phyloP scores from a whole-genome alignment of 495 filamentous ascomycete species.

The Talaromyces trachyspermus region DNA sequence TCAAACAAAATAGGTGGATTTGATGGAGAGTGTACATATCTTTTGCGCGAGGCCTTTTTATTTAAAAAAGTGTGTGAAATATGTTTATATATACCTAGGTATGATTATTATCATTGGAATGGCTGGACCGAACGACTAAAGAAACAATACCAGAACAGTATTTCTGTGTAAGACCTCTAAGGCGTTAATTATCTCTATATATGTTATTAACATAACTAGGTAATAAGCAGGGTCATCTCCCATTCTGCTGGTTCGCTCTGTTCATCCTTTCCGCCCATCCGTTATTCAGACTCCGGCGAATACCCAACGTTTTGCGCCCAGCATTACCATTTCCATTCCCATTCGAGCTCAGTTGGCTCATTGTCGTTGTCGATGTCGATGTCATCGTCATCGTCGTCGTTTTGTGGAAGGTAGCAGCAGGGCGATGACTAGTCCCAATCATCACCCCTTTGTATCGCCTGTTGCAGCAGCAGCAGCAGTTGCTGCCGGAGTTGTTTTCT shows the following conservation, averaged over 20 bases:
- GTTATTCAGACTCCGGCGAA: constrained; percentile 47
- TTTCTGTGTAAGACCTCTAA: too few relatives aligned
- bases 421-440: constrained; percentile 18
- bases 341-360: neutral
- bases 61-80: too few relatives aligned
- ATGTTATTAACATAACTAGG: neutral
- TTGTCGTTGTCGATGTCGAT: constrained; percentile 15
- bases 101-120: too few relatives aligned
- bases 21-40: too few relatives aligned
- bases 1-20: too few relatives aligned
- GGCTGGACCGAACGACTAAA: neutral
- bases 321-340: constrained; percentile 9
- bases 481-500: neutral
- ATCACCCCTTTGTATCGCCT: constrained; percentile 20
- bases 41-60: too few relatives aligned
- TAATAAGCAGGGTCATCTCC: too few relatives aligned
- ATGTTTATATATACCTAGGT: too few relatives aligned
- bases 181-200: neutral
- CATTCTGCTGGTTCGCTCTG: constrained; percentile 15
- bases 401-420: constrained; percentile 42
- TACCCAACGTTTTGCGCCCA: constrained; percentile 46
- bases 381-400: constrained; percentile 43
- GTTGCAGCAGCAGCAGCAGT: constrained; percentile 9
- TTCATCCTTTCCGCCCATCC: constrained; percentile 47
- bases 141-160: neutral